A percentile compares a stretch with the other conserved stretches of the same genome.
phyloP scores from a whole-genome alignment of 2,329 filamentous ascomycete species.

The Neurospora sp. region DNA sequence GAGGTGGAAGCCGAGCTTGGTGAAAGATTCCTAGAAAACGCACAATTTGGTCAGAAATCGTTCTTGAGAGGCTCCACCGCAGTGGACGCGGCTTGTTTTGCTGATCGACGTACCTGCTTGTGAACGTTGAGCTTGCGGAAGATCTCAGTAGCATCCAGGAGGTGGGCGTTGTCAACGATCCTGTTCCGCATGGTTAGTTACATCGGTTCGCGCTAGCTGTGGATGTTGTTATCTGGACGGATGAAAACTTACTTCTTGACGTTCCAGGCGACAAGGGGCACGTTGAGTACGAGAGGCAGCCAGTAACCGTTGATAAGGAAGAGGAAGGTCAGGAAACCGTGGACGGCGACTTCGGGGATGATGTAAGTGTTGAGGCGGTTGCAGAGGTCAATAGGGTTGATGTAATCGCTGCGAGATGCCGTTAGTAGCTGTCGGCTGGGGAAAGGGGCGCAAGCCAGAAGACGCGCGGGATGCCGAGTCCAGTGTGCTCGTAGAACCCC shows the following conservation, averaged over 20 bases:
- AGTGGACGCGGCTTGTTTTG: neutral
- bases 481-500: neutral
- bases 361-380: constrained; percentile 99
- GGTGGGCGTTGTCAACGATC: constrained; percentile 93
- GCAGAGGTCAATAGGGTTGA: constrained; percentile 99
- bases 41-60: constrained; percentile 5
- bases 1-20: constrained; percentile 97
- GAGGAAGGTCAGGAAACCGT: constrained; percentile 88
- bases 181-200: constrained; percentile 37
- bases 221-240: neutral
- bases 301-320: constrained; percentile 99
- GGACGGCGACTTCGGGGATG: constrained; percentile 93
- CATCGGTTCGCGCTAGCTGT: neutral
- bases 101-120: constrained; percentile 65
- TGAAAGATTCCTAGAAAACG: constrained; percentile 75
- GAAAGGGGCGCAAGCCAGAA: neutral
- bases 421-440: constrained; percentile 7
- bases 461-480: neutral
- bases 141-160: constrained; percentile 96
- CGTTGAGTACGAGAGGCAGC: constrained; percentile 83
- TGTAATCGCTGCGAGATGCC: constrained; percentile 68
- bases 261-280: constrained; percentile 88
- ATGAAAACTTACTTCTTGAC: constrained; percentile 79
- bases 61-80: neutral
- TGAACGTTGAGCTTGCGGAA: constrained; percentile 98